Percentiles rank a stretch among this genome's conserved stretches.
phyloP scores from a whole-genome alignment of 352 stramenopile species.

The Globisporangium rhizosaccharum region DNA sequence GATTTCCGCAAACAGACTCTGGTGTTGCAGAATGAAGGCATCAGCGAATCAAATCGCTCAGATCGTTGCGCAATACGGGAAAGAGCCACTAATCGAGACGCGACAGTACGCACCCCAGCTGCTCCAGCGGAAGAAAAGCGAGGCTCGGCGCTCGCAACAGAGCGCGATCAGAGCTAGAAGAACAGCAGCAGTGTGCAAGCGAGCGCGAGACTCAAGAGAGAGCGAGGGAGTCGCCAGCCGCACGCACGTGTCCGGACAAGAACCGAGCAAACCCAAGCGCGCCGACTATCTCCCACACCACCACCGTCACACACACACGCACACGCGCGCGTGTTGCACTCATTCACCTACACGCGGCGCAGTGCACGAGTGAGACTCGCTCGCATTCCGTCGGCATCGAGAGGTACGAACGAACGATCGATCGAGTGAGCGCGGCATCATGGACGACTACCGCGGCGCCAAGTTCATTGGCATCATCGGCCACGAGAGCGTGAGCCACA shows the following conservation, averaged over 20 bases:
- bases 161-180: neutral
- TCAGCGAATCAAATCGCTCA: too few relatives aligned
- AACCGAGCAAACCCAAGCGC: neutral
- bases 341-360: neutral
- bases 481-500: conserved; percentile 84
- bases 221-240: neutral
- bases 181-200: neutral
- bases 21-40: too few relatives aligned
- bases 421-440: conserved; percentile 5
- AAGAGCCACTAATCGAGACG: too few relatives aligned
- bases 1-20: too few relatives aligned
- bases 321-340: neutral
- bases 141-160: too few relatives aligned
- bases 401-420: too few relatives aligned
- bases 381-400: too few relatives aligned
- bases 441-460: conserved; percentile 39
- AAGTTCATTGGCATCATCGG: conserved; percentile 86
- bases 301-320: neutral
- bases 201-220: neutral
- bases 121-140: too few relatives aligned
- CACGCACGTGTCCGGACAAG: neutral
- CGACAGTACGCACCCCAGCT: too few relatives aligned
- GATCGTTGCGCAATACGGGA: too few relatives aligned
- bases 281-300: too few relatives aligned
- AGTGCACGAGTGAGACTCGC: too few relatives aligned